phyloP scores from a whole-genome alignment of 306 rosid species.

The Cucurbita maxima region DNA sequence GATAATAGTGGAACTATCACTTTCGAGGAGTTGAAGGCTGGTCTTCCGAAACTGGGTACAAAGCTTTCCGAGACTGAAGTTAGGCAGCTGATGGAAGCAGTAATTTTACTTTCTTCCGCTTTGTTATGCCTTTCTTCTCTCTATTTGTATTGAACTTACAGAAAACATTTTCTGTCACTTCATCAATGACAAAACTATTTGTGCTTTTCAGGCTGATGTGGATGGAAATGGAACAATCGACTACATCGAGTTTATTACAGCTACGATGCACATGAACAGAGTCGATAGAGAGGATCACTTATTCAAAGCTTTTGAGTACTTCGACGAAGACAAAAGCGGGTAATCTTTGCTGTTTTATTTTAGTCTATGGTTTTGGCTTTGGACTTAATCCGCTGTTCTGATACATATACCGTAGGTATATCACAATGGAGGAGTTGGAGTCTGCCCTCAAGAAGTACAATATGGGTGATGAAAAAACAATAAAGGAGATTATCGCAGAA shows the following conservation, averaged over 20 bases:
- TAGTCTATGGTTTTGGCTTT: neutral
- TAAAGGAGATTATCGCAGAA: conserved; percentile 90
- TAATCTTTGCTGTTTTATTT: conserved; percentile 3
- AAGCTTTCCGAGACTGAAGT: conserved; percentile 94
- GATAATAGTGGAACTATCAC: conserved; percentile 97
- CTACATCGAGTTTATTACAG: conserved; percentile 85
- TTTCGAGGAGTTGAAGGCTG: conserved; percentile 85
- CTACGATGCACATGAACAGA: conserved; percentile 95
- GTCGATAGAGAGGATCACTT: conserved; percentile 89
- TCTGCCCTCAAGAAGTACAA: conserved; percentile 76
- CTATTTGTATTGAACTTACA: neutral
- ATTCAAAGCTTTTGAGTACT: conserved; percentile 81
- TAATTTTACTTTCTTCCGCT: conserved; percentile 20
- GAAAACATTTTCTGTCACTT: neutral
- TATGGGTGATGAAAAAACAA: conserved; percentile 84
- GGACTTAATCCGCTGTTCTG: neutral
- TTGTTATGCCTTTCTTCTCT: neutral
- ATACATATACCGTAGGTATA: conserved; percentile 11
- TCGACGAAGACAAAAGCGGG: conserved; percentile 93
- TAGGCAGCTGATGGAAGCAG: conserved; percentile 94
- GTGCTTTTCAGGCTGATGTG: conserved; percentile 71
- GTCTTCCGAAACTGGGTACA: conserved; percentile 82
- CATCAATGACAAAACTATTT: neutral
- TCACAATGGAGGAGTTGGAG: conserved; percentile 83
- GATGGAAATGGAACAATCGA: conserved; percentile 91